Evolutionary conservation across 129 eudicot species (phyloP), one percentile per base, ranked within the genome.

Genomic region (Artemisia argyi): DNA sequence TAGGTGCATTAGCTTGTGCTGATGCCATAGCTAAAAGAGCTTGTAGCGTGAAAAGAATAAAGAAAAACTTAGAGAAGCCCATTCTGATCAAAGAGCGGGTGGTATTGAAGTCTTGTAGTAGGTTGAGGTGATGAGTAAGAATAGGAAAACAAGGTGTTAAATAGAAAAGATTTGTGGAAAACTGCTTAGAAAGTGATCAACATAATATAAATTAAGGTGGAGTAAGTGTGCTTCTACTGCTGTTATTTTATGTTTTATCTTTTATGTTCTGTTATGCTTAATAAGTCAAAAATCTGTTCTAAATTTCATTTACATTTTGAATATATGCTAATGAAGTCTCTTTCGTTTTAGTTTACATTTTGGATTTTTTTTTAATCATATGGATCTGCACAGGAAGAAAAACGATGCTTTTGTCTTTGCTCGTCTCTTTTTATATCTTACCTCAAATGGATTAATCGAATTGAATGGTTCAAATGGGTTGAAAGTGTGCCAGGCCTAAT

Each of bases 41-140:
- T 79, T 81, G 81, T 59, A 87, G 85, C 32, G 76, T 26, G 59
- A 84, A 68, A 61, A 85, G 66, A 62, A 68, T 6, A 4, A 72
- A 17, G 60, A 51, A 22, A 69, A 79, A 11, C 53, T 76, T 85
- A 8, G 74, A 79, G 80, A 73, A 70, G 17, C 61, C 76, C 87
- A 82, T 85, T 61, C 11, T 66, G 56, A 63, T 35, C 8, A 17
- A 70, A 79, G 66, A 14, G 55, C 10, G 44, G 55, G 16, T 54
- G 54, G 32, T 72, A 55, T 71, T 70, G 83, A 75, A 83, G 69
- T 30, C 47, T 59, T 58, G 48, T 5, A 5, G 8, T 7, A 53
- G 12, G 13, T 58, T 63, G 72, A 72, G 79, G 65, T 28, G 47
- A 46, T 7, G 47, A 13, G 4, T 3, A 15, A 30, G 44, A 35